phyloP scores from a whole-genome alignment of 2,329 filamentous ascomycete species.

The Neophaeococcomyces mojaviensis region DNA sequence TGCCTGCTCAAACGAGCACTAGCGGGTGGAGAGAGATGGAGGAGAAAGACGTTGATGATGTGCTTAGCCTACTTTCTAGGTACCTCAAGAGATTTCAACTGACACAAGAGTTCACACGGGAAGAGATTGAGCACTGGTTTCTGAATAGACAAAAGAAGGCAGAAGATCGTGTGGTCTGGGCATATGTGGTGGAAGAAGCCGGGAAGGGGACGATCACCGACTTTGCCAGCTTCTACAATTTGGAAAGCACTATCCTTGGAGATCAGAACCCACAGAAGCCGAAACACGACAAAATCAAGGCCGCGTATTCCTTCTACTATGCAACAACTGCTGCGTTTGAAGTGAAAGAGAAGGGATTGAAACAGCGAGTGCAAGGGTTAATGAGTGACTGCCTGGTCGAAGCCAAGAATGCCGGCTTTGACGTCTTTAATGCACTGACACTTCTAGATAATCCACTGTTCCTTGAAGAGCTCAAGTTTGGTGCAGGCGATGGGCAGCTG shows the following conservation, averaged over 20 bases:
- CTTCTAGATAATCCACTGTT: slow-evolving; percentile 92
- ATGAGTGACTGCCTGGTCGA: slow-evolving; percentile 80
- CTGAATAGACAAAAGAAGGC: slow-evolving; percentile 56
- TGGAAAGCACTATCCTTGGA: slow-evolving; percentile 81
- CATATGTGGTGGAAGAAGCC: slow-evolving; percentile 73
- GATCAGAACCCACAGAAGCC: slow-evolving; percentile 31
- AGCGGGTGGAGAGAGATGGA: slow-evolving; percentile 75
- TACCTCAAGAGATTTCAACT: slow-evolving; percentile 78
- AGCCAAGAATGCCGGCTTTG: slow-evolving; percentile 73
- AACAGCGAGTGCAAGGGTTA: slow-evolving; percentile 70
- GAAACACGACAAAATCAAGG: slow-evolving; percentile 66
- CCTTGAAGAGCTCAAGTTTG: slow-evolving; percentile 89
- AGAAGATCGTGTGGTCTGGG: slow-evolving; percentile 74
- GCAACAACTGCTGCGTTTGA: slow-evolving; percentile 70
- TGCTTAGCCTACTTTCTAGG: slow-evolving; percentile 64
- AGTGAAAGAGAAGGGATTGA: slow-evolving; percentile 51
- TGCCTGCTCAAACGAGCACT: slow-evolving; percentile 66
- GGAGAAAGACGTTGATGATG: slow-evolving; percentile 66
- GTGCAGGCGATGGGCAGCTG: slow-evolving; percentile 84
- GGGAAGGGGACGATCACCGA: slow-evolving; percentile 77
- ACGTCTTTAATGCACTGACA: slow-evolving; percentile 94
- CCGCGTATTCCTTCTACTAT: slow-evolving; percentile 97
- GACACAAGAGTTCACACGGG: slow-evolving; percentile 69
- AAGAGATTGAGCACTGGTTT: slow-evolving; percentile 84
- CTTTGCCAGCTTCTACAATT: slow-evolving; percentile 93